Conservation (phyloP, 495 filamentous ascomycete species). For the Penicillium goetzii region DNA sequence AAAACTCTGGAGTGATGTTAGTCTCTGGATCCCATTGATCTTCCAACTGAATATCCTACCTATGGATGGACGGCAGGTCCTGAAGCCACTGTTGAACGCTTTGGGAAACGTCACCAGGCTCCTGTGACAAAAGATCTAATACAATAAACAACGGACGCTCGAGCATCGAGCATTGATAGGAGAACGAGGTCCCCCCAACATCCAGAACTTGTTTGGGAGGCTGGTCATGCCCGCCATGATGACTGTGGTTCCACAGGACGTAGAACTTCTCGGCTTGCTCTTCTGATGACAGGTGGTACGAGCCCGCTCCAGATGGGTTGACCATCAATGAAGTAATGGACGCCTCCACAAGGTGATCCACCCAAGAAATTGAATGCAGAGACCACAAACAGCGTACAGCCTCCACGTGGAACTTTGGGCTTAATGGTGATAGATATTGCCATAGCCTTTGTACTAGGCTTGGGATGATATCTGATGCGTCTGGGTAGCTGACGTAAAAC, state of each 20-base stretch:
- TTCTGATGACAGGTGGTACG: conserved; percentile 38
- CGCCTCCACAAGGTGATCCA: conserved; percentile 72
- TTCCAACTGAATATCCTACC: conserved; percentile 29
- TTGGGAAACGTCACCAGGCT: conserved; percentile 72
- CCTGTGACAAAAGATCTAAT: conserved; percentile 76
- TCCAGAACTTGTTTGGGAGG: conserved; percentile 55
- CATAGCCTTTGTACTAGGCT: conserved; percentile 73
- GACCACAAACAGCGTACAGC: conserved; percentile 84
- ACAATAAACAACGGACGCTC: conserved; percentile 81
- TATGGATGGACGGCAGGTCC: conserved; percentile 59
- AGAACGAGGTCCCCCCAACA: conserved; percentile 36
- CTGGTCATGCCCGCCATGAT: conserved; percentile 63
- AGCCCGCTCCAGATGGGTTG: conserved; percentile 35
- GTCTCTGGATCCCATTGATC: neutral
- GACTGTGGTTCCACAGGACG: conserved; percentile 78
- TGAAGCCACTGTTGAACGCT: conserved; percentile 83
- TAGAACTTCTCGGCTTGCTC: conserved; percentile 61
- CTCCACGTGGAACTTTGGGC: conserved; percentile 92
- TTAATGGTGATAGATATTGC: conserved; percentile 74
- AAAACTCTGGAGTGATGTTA: conserved; percentile 43
- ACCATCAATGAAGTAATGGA: conserved; percentile 77
- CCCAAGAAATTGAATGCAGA: conserved; percentile 67
- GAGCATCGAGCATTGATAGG: conserved; percentile 64
- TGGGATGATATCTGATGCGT: conserved; percentile 67
- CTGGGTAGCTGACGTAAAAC: conserved; percentile 54